These are phyloP conservation scores for Hypomontagnella submonticulosa DNA, from an alignment of 495 filamentous ascomycete genomes.

Conservation along the genomic window DNA sequence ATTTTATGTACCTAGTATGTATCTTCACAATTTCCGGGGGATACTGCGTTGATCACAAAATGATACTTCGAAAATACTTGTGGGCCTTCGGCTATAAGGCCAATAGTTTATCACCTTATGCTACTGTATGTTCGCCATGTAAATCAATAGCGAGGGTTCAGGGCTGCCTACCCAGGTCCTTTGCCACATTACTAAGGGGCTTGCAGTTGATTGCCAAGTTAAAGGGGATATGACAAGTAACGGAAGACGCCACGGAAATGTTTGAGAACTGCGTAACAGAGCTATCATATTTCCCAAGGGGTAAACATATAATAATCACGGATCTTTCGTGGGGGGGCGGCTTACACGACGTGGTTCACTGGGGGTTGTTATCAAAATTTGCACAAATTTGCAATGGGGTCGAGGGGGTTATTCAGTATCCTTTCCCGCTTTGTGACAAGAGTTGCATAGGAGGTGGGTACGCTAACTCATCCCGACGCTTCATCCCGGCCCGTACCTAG, in stretches of 20 bases:
- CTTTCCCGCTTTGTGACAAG: slow-evolving; percentile 8
- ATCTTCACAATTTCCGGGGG: background rate
- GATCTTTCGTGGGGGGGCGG: background rate
- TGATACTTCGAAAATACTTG: background rate
- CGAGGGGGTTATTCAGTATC: too few relatives aligned
- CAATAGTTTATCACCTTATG: background rate
- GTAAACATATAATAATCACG: too few relatives aligned
- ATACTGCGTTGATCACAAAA: slow-evolving; percentile 2
- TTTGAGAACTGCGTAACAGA: slow-evolving; percentile 3
- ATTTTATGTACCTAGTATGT: slow-evolving; percentile 7
- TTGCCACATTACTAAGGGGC: background rate
- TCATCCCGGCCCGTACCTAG: slow-evolving; percentile 1
- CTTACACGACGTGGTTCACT: slow-evolving; percentile 8
- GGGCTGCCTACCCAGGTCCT: background rate
- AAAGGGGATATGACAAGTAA: background rate
- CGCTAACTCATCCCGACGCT: slow-evolving; percentile 1
- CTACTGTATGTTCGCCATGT: background rate
- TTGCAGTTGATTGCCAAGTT: background rate
- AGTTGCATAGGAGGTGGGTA: slow-evolving; percentile 14
- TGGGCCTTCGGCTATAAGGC: slow-evolving; percentile 8
- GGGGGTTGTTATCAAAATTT: background rate
- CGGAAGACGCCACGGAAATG: slow-evolving; percentile 13
- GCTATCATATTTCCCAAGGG: slow-evolving; percentile 6
- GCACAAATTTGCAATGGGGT: background rate
- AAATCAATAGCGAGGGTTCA: too few relatives aligned